Base-by-base conservation (phyloP, 2,329 filamentous ascomycete species). In the Fusarium floridanum region DNA sequence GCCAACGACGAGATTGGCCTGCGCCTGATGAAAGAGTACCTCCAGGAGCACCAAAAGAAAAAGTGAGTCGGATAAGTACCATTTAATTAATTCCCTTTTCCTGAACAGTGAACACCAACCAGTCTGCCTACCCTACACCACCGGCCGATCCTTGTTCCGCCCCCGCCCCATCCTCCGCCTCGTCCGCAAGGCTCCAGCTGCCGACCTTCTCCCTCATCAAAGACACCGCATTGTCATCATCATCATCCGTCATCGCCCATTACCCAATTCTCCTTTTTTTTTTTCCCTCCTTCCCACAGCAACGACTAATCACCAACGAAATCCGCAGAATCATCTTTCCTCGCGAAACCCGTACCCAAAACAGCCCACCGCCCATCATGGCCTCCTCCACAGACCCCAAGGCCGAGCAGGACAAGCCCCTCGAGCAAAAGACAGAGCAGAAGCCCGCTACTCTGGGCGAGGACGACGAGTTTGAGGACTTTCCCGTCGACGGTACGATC, bases 391-490 rank as follows among this genome's bases (percentile, higher is more conserved):
- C 72, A 67, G 77, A 79, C 56, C 74, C 77, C 50, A 79, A 79
- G 76, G 68, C 77, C 55, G 76, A 75, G 22, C 65, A 74, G 32
- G 75, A 79, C 22, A 76, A 77, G 72, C 75, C 77, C 55, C 66
- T 57, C 53, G 78, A 79, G 70, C 70, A 75, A 55, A 79, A 79
- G 71, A 64, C 72, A 59, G 74, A 79, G 68, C 74, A 79, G 70
- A 79, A 79, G 76, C 76, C 91, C 80, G 78, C 92, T 37, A 90
- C 93, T 68, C 89, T 98, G 32, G 97, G 98, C 84, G 97, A 99
- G 83, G 97, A 99, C 81, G 97, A 99, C 84, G 97, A 99, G 86
- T 99, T 99, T 80, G 97, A 99, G 83, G 97, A 99, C 84, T 99
- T 99, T 81, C 97, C 97, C 29, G 94, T 97, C 66, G 96, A 99